Evolutionary conservation across 495 filamentous ascomycete species (phyloP).

Genomic region (Daldinia decipiens): DNA sequence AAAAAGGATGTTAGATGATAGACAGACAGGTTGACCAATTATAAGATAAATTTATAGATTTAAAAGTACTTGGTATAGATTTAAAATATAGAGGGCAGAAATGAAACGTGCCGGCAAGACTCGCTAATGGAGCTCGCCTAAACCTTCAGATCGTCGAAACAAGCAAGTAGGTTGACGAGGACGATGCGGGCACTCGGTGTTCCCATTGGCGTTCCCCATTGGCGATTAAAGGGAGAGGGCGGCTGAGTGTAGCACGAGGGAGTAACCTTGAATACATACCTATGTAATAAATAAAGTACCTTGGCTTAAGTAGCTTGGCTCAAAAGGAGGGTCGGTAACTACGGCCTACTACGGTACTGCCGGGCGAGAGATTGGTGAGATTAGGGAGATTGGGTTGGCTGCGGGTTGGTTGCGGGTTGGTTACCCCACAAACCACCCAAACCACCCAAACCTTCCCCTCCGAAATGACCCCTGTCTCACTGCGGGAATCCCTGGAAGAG

Average conservation of each 20-base stretch:
- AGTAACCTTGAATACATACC: slow-evolving; percentile 39
- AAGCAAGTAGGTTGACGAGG: slow-evolving; percentile 40
- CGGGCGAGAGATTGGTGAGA: slow-evolving; percentile 33
- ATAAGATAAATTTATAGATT: neutral
- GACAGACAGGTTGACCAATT: neutral
- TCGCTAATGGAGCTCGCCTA: slow-evolving; percentile 42
- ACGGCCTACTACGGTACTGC: slow-evolving; percentile 42
- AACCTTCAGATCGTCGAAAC: slow-evolving; percentile 44
- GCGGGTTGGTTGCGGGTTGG: slow-evolving; percentile 29
- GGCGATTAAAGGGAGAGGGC: slow-evolving; percentile 24
- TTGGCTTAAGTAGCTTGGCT: too few species aligned
- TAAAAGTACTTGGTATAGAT: neutral
- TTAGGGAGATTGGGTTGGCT: slow-evolving; percentile 30
- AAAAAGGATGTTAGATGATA: neutral
- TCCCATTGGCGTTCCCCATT: slow-evolving; percentile 32
- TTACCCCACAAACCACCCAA: slow-evolving; percentile 41
- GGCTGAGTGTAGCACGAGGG: slow-evolving; percentile 41
- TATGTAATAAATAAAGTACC: too few species aligned
- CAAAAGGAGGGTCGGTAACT: slow-evolving; percentile 31
- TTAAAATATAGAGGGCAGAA: slow-evolving; percentile 16
- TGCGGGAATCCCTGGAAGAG: slow-evolving; percentile 31
- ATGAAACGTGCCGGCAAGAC: slow-evolving; percentile 37
- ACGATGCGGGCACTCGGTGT: slow-evolving; percentile 29
- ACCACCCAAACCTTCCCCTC: slow-evolving; percentile 14
- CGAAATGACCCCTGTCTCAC: slow-evolving; percentile 24